Base-by-base conservation (phyloP, 2,329 filamentous ascomycete species). In the Aspergillus quadrilineatus region DNA sequence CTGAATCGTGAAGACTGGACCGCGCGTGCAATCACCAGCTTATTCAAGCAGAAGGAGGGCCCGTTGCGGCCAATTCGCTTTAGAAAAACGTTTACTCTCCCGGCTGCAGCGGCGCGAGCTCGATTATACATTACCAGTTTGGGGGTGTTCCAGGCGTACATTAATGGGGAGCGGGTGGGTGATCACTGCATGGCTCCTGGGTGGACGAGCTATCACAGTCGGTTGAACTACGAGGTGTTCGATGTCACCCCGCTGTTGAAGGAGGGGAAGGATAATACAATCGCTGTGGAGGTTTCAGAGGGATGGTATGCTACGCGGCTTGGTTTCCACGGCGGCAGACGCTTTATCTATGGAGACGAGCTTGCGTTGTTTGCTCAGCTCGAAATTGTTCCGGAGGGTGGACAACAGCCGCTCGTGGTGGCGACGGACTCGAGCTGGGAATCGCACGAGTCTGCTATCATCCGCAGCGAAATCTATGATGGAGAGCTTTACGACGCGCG, bases 171-270 rank as follows among this genome's bases (percentile, higher is more conserved):
- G 0, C 64, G 66, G 4, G 73, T 81, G 2, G 75, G 76, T 0
- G 61, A 71, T 52, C 32, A 59, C 42, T 54, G 17, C n/a, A 49
- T 63, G 50, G 61, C 61, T 14, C 82, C 82, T 0, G 81, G 82
- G 0, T 84, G 80, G 79, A 77, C 79, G 43, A 76, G 75, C 2
- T 85, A 85, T 59, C 68, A 75, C 0, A 67, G 78, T 46, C 73
- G 82, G 0, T 74, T 80, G n/a, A 70, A 75, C 1, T 86, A 85
- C 57, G 76, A 84, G 54, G 80, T 77, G 0, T 82, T 80, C 53
- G 80, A 85, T 57, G 77, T 85, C 1, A 77, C 75, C 0, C 57
- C 69, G 0, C 68, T 80, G 0, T 55, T 84, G 1, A 56, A 4
- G 5, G 43, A 61, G 0, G 71, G 70, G 2, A 56, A 41, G 22